A percentile compares a stretch with the other conserved stretches of the same genome.
phyloP scores from a whole-genome alignment of 1,139 yeast genomes.

The Taphrina communis region DNA sequence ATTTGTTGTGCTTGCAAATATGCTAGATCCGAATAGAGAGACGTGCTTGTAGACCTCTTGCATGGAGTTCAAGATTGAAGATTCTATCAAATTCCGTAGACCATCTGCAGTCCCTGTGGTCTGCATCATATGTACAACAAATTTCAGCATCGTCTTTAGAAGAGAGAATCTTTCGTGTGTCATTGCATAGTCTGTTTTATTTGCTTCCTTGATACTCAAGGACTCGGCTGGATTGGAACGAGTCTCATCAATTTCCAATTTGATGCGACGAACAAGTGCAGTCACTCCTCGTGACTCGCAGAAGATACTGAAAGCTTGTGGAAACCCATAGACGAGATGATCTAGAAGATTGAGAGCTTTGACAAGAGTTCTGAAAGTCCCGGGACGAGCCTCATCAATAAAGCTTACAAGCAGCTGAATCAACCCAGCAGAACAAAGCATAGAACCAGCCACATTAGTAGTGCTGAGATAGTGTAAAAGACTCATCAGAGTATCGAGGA shows the following conservation, averaged over 20 bases:
- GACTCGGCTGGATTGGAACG: constrained; percentile 54
- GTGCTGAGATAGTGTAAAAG: constrained; percentile 48
- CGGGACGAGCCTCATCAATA: constrained; percentile 57
- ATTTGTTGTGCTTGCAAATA: constrained; percentile 69
- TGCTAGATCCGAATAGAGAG: constrained; percentile 68
- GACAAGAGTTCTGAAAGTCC: constrained; percentile 45
- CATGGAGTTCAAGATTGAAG: constrained; percentile 70
- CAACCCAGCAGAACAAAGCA: constrained; percentile 66
- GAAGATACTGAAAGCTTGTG: constrained; percentile 63
- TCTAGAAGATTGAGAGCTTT: constrained; percentile 71
- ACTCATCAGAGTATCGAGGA: constrained; percentile 44
- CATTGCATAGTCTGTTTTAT: constrained; percentile 60
- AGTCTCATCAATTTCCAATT: constrained; percentile 67
- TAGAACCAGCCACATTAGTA: constrained; percentile 41
- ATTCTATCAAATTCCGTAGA: constrained; percentile 81
- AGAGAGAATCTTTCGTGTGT: constrained; percentile 67
- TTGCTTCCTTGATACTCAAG: constrained; percentile 2
- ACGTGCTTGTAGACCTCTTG: constrained; percentile 67
- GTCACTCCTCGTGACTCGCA: constrained; percentile 71
- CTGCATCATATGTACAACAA: constrained; percentile 68
- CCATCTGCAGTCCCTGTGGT: constrained; percentile 78
- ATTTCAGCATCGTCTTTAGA: constrained; percentile 58
- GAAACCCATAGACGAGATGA: constrained; percentile 59
- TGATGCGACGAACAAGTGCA: constrained; percentile 64
- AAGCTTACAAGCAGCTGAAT: constrained; percentile 70